Base-by-base conservation (phyloP, 2,329 filamentous ascomycete species). In the Diaporthe australafricana region DNA sequence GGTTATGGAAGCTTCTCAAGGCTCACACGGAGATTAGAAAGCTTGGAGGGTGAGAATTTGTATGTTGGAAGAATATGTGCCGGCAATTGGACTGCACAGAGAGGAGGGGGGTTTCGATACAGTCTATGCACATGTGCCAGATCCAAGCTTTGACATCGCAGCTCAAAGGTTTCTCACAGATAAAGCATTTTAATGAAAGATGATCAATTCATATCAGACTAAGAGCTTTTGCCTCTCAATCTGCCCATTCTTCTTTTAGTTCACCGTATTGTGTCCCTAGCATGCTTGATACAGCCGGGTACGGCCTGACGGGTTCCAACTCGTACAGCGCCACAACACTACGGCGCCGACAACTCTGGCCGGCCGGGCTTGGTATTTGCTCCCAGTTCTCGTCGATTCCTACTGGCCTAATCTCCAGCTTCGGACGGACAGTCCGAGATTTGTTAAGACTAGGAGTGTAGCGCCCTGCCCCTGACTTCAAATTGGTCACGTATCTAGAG, bases 281-380 rank as follows among this genome's bases (percentile, higher is more conserved):
- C 45, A 65, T 50, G 27, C 45, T 65, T 38, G 60, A 65, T 20
- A 65, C 60, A 30, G 60, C 60, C 30, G 60, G 60, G 3, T 65
- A 50, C 14, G 60, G 60, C 22, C 60, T 48, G 30, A 50, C 45
- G 12, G 60, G 45, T 16, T 65, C 60, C 60, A 65, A 20, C 42
- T 65, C 60, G 7, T 65, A 50, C n/a, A 65, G 38, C 7, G 60
- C 45, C 7, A 65, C 45, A 8, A 65, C 60, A 50, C 60, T 65
- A 2, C 60, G 45, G 45, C 60, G 30, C 27, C 60, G 30, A 7
- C 48, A 65, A 1, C 25, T 20, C 32, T 38, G 45, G 12, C 45
- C 35, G 1, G 60, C 42, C 25, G 60, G 60, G 20, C 60, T 65
- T 12, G 60, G 42, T 65, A 50, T 25, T 11, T 50, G 60, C 14